Evolutionary conservation across 768 basidiomycete species (phyloP), one percentile per base, ranked within the genome.

Genomic region (Boletus reticuloceps): DNA sequence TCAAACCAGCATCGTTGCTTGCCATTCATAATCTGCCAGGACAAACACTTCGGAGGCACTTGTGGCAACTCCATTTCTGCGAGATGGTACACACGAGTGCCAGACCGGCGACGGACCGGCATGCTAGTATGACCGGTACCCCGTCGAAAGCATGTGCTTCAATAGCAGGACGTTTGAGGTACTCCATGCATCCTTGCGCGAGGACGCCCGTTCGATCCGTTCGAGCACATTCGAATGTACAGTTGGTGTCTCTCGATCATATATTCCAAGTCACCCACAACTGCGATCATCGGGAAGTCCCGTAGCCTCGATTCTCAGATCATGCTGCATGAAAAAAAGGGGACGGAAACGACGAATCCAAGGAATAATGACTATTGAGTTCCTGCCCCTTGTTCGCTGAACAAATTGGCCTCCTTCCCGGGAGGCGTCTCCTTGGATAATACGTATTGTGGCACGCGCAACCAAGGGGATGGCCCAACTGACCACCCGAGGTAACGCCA

Each of bases 371-470:
- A 25, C 22, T 22, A 22, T 22, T 22, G 22, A 22, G 3, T 27
- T 27, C 6, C 6, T 27, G 27, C 27, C 27, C 27, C 8, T 27
- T 4, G 22, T 22, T 9, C 8, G 27, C 27, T 1, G 9, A 42
- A 51, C 36, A 27, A 39, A 25, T 25, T 25, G 4, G 22, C 22
- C 22, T 25, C 22, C 22, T 32, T 56, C 38, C 29, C 44, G 20
- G n/a, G 22, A 31, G 5, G 14, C n/a, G 6, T 37, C 27, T 3
- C 38, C 22, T 39, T 38, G 44, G 34, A 19, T n/a, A 20, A 52
- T 50, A 54, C 61, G 51, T 63, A 49, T 17, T 10, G 19, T 50
- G 47, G 27, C 47, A 53, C 19, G 36, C 27, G 5, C 19, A 17
- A 38, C 38, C 7, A 41, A 49, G 20, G 16, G 13, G 41, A 6